phyloP scores from a whole-genome alignment of 2,329 filamentous ascomycete genomes.

The Cryoendolithus antarcticus region DNA sequence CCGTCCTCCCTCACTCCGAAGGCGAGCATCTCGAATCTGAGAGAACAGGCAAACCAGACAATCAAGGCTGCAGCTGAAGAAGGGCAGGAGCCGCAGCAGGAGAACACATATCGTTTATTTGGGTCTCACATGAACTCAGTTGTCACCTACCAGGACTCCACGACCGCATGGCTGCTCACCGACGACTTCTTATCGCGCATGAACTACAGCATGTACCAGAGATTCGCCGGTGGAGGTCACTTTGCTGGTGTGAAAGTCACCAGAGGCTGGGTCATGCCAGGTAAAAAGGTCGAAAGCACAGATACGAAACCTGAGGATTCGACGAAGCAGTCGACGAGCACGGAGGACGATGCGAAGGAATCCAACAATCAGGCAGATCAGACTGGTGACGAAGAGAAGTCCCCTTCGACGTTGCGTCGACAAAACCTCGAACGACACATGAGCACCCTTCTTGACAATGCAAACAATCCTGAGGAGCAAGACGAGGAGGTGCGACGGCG shows the following conservation, averaged over 20 bases:
- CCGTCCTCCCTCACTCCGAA: conserved; percentile 41
- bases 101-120: conserved; percentile 70
- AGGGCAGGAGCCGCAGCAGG: conserved; percentile 16
- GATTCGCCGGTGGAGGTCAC: conserved; percentile 70
- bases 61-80: not conserved
- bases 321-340: conserved; percentile 16
- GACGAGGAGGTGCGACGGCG: conserved; percentile 66
- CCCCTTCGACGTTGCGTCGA: conserved; percentile 29
- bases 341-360: conserved; percentile 12
- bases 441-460: conserved; percentile 56
- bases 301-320: conserved; percentile 13
- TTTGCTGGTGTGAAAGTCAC: conserved; percentile 74
- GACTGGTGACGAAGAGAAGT: conserved; percentile 8
- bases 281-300: conserved; percentile 38
- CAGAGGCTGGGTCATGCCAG: conserved; percentile 61
- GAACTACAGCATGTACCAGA: conserved; percentile 76
- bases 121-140: conserved; percentile 86
- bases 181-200: conserved; percentile 85
- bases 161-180: conserved; percentile 70
- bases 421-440: conserved; percentile 56
- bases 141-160: conserved; percentile 75
- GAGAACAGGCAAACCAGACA: conserved; percentile 21
- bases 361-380: conserved; percentile 8
- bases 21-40: conserved; percentile 44
- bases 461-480: conserved; percentile 42